Evolutionary conservation across 345 rosid species (phyloP).

Genomic region (Erucastrum elatum): DNA sequence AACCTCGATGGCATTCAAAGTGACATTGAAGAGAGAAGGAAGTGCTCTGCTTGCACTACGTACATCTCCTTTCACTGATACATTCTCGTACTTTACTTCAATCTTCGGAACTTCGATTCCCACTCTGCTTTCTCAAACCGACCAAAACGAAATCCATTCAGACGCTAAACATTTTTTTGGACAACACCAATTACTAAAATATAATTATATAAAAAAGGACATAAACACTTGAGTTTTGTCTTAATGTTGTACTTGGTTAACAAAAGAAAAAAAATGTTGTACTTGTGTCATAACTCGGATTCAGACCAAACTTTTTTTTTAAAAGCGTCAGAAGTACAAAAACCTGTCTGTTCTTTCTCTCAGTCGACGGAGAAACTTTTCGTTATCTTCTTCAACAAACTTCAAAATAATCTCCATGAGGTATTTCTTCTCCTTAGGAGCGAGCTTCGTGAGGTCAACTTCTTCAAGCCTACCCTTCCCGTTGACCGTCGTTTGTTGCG

Average conservation of each 20-base stretch:
- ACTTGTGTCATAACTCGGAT: background rate
- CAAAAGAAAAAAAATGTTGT: background rate
- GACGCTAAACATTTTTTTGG: too few species aligned
- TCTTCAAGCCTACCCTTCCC: constrained; percentile 55
- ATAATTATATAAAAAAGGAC: background rate
- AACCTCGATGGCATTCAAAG: constrained; percentile 73
- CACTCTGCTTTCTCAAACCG: constrained; percentile 48
- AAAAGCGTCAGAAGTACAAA: background rate
- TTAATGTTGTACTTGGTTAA: background rate
- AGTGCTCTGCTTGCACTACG: constrained; percentile 85
- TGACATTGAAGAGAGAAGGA: constrained; percentile 70
- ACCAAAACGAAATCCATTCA: background rate
- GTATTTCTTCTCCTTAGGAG: constrained; percentile 59
- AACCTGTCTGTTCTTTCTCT: constrained; percentile 78
- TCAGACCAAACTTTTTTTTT: background rate
- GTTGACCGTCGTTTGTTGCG: constrained; percentile 50
- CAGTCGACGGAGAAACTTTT: constrained; percentile 56
- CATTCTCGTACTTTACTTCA: constrained; percentile 71
- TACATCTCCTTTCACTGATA: constrained; percentile 68
- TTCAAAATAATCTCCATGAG: constrained; percentile 65
- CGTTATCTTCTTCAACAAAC: constrained; percentile 79
- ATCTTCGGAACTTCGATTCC: constrained; percentile 77
- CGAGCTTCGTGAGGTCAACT: constrained; percentile 63
- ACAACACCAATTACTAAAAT: too few species aligned
- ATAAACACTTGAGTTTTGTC: background rate